A percentile compares a stretch with the other conserved stretches of the same genome.
Conservation (phyloP, 2,329 filamentous ascomycete genomes). For the Aspergillus tanneri region DNA sequence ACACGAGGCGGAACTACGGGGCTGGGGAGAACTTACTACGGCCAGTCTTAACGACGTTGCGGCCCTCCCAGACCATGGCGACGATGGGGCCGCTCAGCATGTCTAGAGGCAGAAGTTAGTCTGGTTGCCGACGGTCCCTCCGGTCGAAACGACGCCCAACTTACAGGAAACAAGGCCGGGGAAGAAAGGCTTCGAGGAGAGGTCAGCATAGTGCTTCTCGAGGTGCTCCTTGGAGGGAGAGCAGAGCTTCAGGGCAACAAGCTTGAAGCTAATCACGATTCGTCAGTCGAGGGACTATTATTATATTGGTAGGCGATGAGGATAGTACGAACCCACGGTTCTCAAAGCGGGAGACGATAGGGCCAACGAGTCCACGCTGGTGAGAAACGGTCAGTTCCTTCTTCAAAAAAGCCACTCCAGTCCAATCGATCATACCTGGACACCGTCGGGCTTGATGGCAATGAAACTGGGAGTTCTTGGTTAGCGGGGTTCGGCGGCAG, state of each 20-base stretch:
- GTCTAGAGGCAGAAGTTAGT: slow-evolving; percentile 57
- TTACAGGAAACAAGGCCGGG: slow-evolving; percentile 84
- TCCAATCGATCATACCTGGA: slow-evolving; percentile 67
- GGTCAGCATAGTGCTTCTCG: slow-evolving; percentile 95
- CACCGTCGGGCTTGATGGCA: slow-evolving; percentile 99
- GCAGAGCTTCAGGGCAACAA: slow-evolving; percentile 94
- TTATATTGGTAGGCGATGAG: background rate
- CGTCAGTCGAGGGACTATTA: background rate
- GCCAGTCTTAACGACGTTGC: slow-evolving; percentile 98
- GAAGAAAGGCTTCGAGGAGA: slow-evolving; percentile 96
- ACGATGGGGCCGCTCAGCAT: slow-evolving; percentile 95
- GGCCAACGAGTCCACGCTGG: slow-evolving; percentile 93
- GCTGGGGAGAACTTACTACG: slow-evolving; percentile 64
- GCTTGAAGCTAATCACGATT: slow-evolving; percentile 77
- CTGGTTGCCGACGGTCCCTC: slow-evolving; percentile 1
- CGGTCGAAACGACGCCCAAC: slow-evolving; percentile 33
- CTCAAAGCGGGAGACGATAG: slow-evolving; percentile 98
- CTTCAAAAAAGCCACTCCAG: slow-evolving; percentile 4
- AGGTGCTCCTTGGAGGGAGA: slow-evolving; percentile 90
- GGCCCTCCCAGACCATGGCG: slow-evolving; percentile 99
- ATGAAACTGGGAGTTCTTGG: slow-evolving; percentile 73
- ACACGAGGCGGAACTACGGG: too few relatives aligned
- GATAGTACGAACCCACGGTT: slow-evolving; percentile 69
- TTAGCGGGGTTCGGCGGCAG: slow-evolving; percentile 33
- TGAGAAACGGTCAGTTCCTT: slow-evolving; percentile 25